Conservation (phyloP, 371 early-diverging fungal genomes). For the Apophysomyces elegans region DNA sequence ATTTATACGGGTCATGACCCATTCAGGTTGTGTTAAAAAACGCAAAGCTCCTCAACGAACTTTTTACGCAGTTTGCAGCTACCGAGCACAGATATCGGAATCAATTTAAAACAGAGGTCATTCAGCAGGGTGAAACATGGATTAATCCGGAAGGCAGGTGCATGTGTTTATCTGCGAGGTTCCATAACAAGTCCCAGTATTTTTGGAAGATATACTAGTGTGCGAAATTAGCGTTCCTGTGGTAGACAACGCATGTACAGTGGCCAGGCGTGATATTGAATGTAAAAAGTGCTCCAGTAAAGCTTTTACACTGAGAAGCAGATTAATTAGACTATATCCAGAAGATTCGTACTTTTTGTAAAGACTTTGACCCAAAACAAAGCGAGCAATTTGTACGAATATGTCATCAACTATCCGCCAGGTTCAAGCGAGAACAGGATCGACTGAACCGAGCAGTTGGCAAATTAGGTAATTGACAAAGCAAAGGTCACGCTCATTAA, state of each 20-base stretch:
- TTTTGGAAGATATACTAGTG: not conserved
- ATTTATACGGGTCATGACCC: not conserved
- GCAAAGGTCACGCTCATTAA: not conserved
- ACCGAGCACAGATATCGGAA: slow-evolving; percentile 19
- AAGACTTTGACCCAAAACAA: slow-evolving; percentile 13
- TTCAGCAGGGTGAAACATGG: slow-evolving; percentile 11
- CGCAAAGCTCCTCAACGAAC: slow-evolving; percentile 4
- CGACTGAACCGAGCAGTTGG: not conserved
- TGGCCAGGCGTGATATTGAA: slow-evolving; percentile 16
- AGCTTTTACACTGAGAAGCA: not conserved
- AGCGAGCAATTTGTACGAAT: slow-evolving; percentile 13
- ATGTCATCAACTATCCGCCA: slow-evolving; percentile 1
- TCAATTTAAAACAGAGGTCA: slow-evolving; percentile 14
- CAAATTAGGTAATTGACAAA: not conserved
- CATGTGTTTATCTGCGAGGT: slow-evolving; percentile 5
- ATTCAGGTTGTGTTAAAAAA: slow-evolving; percentile 9
- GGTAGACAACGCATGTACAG: not conserved
- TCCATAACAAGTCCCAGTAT: slow-evolving; percentile 1
- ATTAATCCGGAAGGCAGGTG: slow-evolving; percentile 4
- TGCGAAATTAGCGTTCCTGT: not conserved
- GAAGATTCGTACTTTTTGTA: slow-evolving; percentile 17
- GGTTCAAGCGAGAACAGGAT: slow-evolving; percentile 13
- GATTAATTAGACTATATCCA: slow-evolving; percentile 16
- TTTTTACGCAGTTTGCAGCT: slow-evolving; percentile 19
- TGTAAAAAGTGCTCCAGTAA: slow-evolving; percentile 3